Evolutionary conservation across 306 rosid genomes (phyloP), one percentile per base, ranked within the genome.

Genomic region (Rubus parviflorus): DNA sequence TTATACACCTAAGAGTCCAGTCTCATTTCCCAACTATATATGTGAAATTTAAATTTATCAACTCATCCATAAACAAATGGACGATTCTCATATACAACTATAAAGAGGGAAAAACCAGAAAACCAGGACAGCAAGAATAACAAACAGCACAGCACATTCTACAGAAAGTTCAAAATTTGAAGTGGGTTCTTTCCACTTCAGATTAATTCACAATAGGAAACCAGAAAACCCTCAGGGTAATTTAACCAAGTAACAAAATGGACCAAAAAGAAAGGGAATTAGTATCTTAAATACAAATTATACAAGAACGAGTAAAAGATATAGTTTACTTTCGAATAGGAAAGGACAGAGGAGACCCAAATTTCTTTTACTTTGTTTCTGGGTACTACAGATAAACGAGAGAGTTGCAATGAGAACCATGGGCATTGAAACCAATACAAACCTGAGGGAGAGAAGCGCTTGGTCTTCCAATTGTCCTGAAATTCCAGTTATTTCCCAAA

Each of bases 361-460:
- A 30, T 30, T 30, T 30, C 35, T 30, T 30, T 30, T 30, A 30
- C 35, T 30, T 30, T 30, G 35, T 30, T 30, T 30, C 35, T 30
- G 35, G 35, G 35, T 30, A 30, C 35, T 30, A 0, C 35, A 30
- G 35, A 30, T 30, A 30, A 30, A 30, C 35, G 35, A 30, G 35
- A 30, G 35, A 30, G 35, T 30, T 30, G 23, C 8, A 41, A 41
- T 19, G 43, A 35, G 45, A 37, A 35, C n/a, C n/a, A n/a, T n/a
- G n/a, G n/a, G n/a, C n/a, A n/a, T n/a, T n/a, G n/a, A n/a, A n/a
- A n/a, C 13, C 4, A 1, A 20, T 53, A 6, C 8, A 72, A 38
- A 72, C 76, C 76, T 72, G 76, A 20, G 76, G 40, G 12, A 72
- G 76, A 54, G 52, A 72, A 72, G 40, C 52, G 51, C 51, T 7